Evolutionary conservation across 352 stramenopile species (phyloP).

Genomic region (Phytophthora tentaculata): DNA sequence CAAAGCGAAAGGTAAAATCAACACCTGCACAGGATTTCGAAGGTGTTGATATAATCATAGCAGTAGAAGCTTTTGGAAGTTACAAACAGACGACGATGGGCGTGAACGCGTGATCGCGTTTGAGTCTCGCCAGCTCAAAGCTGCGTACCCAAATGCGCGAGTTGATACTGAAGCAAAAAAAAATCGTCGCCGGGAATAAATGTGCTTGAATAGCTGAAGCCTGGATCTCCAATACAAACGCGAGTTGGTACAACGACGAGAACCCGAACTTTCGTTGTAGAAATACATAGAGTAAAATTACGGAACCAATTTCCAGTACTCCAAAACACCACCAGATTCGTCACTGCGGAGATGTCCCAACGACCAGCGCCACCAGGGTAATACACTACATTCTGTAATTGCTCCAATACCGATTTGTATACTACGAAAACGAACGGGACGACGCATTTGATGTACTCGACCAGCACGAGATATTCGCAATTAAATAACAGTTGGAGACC

Average conservation of each 20-base stretch:
- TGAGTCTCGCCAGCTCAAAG: too few species aligned
- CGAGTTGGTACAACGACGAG: slow-evolving; percentile 8
- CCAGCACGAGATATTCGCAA: slow-evolving; percentile 27
- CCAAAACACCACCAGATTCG: slow-evolving; percentile 24
- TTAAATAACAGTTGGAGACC: slow-evolving; percentile 33
- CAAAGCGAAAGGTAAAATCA: slow-evolving; percentile 11
- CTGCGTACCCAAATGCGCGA: slow-evolving; percentile 1
- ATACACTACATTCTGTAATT: slow-evolving; percentile 39
- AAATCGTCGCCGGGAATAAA: slow-evolving; percentile 1
- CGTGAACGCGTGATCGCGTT: too few species aligned
- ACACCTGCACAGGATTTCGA: neutral
- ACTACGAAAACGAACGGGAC: slow-evolving; percentile 33
- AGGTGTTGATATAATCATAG: neutral
- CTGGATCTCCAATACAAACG: slow-evolving; percentile 15
- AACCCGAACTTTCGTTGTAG: slow-evolving; percentile 13
- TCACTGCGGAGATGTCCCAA: neutral
- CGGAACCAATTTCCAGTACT: slow-evolving; percentile 9
- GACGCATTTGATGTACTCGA: slow-evolving; percentile 32
- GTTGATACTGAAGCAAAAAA: slow-evolving; percentile 9
- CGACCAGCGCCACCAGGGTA: slow-evolving; percentile 9
- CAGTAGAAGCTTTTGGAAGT: too few species aligned
- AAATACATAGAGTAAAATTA: slow-evolving; percentile 5
- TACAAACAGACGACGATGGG: too few species aligned
- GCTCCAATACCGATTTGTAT: slow-evolving; percentile 35
- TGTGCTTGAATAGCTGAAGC: neutral